Conservation (phyloP, 306 rosid species). For the Mucuna pruriens region DNA sequence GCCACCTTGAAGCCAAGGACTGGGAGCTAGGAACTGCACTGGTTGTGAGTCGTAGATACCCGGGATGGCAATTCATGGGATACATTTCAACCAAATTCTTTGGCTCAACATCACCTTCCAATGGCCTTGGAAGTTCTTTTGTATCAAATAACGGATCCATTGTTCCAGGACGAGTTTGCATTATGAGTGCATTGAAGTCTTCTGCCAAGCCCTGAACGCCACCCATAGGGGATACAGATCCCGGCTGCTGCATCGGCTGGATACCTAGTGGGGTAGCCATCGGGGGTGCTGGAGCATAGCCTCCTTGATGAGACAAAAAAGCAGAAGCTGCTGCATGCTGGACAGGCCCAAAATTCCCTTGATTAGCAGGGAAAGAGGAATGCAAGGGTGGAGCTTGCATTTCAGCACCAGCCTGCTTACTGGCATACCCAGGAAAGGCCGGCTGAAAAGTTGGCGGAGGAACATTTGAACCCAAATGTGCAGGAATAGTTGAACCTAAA, state of each 20-base stretch:
- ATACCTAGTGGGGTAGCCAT: slow-evolving; percentile 65
- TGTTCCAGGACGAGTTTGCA: slow-evolving; percentile 90
- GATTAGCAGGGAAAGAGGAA: slow-evolving; percentile 63
- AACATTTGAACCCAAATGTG: slow-evolving; percentile 49
- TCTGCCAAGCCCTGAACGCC: slow-evolving; percentile 80
- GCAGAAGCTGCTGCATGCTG: slow-evolving; percentile 58
- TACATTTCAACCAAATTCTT: slow-evolving; percentile 59
- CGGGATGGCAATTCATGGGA: slow-evolving; percentile 78
- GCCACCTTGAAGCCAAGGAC: slow-evolving; percentile 98
- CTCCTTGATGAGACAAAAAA: slow-evolving; percentile 64
- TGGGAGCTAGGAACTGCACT: slow-evolving; percentile 88
- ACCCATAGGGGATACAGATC: slow-evolving; percentile 66
- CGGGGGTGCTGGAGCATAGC: slow-evolving; percentile 62
- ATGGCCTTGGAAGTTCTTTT: slow-evolving; percentile 87
- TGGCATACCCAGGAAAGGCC: slow-evolving; percentile 75
- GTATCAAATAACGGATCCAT: slow-evolving; percentile 77
- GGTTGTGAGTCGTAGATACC: slow-evolving; percentile 86
- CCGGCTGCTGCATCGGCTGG: slow-evolving; percentile 67
- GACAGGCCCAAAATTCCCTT: slow-evolving; percentile 57
- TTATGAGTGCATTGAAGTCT: slow-evolving; percentile 82
- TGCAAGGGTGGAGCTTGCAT: slow-evolving; percentile 61
- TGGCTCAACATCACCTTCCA: slow-evolving; percentile 86
- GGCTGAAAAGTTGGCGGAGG: slow-evolving; percentile 61
- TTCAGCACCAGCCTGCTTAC: slow-evolving; percentile 57
- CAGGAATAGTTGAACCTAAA: slow-evolving; percentile 49